Evolutionary conservation across 345 rosid species (phyloP).

Genomic region (Arabis alpina): DNA sequence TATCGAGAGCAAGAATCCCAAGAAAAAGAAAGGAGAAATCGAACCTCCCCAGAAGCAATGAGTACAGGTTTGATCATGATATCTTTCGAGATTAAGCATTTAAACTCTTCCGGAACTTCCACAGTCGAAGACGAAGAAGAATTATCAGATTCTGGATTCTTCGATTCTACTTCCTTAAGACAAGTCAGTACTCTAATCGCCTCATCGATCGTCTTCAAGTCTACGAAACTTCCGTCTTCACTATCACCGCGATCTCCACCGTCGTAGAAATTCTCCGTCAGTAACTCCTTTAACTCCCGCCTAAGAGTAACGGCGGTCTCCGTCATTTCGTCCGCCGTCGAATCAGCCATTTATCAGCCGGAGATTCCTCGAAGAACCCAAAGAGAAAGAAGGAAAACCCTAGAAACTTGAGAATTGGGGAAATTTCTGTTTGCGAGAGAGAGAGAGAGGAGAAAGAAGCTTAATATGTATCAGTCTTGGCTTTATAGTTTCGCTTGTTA

Average conservation of each 20-base stretch:
- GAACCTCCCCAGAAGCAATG: constrained; percentile 62
- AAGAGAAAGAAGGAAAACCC: neutral
- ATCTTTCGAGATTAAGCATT: constrained; percentile 26
- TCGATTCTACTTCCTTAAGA: constrained; percentile 39
- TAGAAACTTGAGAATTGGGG: constrained; percentile 7
- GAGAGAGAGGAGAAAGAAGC: neutral
- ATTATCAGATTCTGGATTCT: constrained; percentile 18
- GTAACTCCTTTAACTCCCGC: constrained; percentile 6
- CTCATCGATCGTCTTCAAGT: constrained; percentile 41
- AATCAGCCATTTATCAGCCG: no score
- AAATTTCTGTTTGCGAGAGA: constrained; percentile 12
- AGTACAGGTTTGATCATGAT: constrained; percentile 58
- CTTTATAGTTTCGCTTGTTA: no score
- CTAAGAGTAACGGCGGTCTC: no score
- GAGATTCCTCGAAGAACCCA: neutral
- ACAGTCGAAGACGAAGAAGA: constrained; percentile 12
- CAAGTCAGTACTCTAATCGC: constrained; percentile 46
- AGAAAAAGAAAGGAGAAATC: neutral
- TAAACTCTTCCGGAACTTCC: constrained; percentile 34
- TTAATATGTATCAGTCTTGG: no score
- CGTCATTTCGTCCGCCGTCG: no score
- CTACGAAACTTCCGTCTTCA: constrained; percentile 32
- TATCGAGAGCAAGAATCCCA: neutral
- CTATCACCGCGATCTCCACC: constrained; percentile 12
- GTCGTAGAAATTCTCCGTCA: constrained; percentile 40